Conservation (phyloP, 495 filamentous ascomycete genomes). For the Corynascus novoguineensis region DNA sequence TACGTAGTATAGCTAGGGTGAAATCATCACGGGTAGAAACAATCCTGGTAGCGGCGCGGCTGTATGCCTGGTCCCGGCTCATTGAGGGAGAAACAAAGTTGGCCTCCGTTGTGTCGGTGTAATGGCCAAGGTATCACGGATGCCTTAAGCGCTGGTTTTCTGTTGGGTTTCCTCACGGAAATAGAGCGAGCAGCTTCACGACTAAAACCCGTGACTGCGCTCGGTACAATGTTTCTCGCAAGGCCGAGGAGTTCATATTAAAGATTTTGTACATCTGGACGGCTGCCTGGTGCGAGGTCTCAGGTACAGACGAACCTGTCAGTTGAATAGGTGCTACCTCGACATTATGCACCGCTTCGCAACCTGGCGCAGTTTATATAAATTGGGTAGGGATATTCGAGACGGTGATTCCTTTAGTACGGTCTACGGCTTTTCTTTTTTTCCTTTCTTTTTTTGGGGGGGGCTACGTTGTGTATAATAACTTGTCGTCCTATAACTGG, state of each 20-base stretch:
- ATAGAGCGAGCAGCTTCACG: constrained; percentile 15
- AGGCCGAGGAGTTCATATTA: constrained; percentile 1
- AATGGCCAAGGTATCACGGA: background rate
- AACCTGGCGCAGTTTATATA: constrained; percentile 1
- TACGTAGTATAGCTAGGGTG: constrained; percentile 3
- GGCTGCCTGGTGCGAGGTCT: constrained; percentile 1
- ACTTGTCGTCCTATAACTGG: constrained; percentile 5
- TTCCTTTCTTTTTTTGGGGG: too few relatives aligned
- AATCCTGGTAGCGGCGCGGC: constrained; percentile 10
- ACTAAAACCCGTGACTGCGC: constrained; percentile 8
- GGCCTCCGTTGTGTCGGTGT: background rate
- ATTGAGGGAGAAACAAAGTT: background rate
- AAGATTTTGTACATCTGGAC: background rate
- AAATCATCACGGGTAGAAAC: too few relatives aligned
- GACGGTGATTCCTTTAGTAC: background rate
- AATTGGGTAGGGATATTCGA: background rate
- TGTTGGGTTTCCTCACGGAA: constrained; percentile 9
- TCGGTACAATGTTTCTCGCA: background rate
- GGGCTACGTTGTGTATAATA: too few relatives aligned
- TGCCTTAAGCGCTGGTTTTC: constrained; percentile 7
- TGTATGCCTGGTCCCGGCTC: constrained; percentile 7
- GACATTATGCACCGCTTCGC: constrained; percentile 5
- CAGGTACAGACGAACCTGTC: constrained; percentile 1
- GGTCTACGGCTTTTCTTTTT: constrained; percentile 11
- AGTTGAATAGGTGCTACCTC: constrained; percentile 13